These are phyloP conservation scores for Aspergillus quadrilineatus DNA, from an alignment of 2,329 filamentous ascomycete species.

Conservation along the genomic window DNA sequence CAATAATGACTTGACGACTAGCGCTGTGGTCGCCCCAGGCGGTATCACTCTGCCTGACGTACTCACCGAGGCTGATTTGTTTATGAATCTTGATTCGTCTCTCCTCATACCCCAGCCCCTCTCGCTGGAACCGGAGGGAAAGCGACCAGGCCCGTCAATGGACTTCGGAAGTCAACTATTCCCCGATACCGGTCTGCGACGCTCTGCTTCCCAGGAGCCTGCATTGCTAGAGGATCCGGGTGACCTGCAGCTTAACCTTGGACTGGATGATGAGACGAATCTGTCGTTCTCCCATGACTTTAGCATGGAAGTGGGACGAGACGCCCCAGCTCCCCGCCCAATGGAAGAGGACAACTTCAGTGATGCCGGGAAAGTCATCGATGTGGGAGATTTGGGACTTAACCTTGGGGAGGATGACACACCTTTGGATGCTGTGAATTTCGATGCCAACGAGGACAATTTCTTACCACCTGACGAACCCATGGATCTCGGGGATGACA, in stretches of 20 bases:
- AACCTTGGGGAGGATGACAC: conserved; percentile 50
- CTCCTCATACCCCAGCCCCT: conserved; percentile 77
- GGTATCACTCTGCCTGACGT: conserved; percentile 86
- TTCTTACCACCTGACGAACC: conserved; percentile 57
- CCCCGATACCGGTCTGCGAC: conserved; percentile 59
- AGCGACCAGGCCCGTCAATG: conserved; percentile 36
- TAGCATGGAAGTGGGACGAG: conserved; percentile 87
- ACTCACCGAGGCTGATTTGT: conserved; percentile 88
- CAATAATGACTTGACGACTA: conserved; percentile 91
- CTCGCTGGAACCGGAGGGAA: conserved; percentile 36
- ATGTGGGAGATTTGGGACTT: conserved; percentile 51
- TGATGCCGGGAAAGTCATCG: conserved; percentile 65
- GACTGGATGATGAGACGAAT: conserved; percentile 57
- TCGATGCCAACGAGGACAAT: conserved; percentile 49
- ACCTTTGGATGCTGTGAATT: conserved; percentile 41
- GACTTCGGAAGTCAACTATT: conserved; percentile 77
- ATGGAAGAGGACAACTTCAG: conserved; percentile 55
- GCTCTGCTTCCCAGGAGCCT: conserved; percentile 50
- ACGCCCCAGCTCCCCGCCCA: conserved; percentile 67
- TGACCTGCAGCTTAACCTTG: conserved; percentile 67
- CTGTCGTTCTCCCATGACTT: conserved; percentile 61
- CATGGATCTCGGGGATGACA: conserved; percentile 51
- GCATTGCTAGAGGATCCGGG: conserved; percentile 58
- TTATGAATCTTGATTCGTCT: conserved; percentile 78
- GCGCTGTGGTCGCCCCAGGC: conserved; percentile 70